Evolutionary conservation across 495 filamentous ascomycete genomes (phyloP), one percentile per base, ranked within the genome.

Genomic region (Haplographium delicatum): DNA sequence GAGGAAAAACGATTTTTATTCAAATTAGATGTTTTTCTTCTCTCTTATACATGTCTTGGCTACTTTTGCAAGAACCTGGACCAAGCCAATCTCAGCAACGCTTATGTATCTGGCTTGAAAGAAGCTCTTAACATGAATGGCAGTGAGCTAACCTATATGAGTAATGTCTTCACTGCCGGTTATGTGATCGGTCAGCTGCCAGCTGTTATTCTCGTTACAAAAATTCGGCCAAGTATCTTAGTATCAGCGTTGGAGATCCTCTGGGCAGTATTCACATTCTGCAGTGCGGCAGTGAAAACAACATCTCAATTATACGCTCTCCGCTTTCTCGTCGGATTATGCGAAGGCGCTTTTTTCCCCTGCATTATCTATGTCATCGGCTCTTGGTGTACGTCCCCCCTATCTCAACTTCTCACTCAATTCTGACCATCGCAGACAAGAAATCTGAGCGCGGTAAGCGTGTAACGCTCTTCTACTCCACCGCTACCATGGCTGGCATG

Each of bases 11-110:
- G 70, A n/a, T 71, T 84, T 42, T 52, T 84, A 4, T 74, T 79
- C 53, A 84, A 84, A 58, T 56, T 82, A 15, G 80, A 83, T 46
- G 62, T 73, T 9, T 72, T 72, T 0, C 64, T 83, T 34, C 49
- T 83, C 19, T 73, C 72, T 0, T 78, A 76, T 53, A 70, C 70
- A 6, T 76, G 71, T 6, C 40, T 79, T 9, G 76, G 76, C 0
- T 81, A 82, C 55, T 82, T 81, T 49, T 73, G 77, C 58, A 82
- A 81, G 47, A 72, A 76, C 27, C 66, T 82, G 2, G 78, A 83
- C 48, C 79, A 80, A 43, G 57, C 71, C 6, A 82, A 82, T 35
- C 68, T 83, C 40, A 80, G 72, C 58, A 76, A 73, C 66, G 73
- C 73, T 35, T 79, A 74, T 47, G 66, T 80, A 1, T 79, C 72